These are phyloP conservation scores for Aurifilum marmelostoma DNA, from an alignment of 2,329 filamentous ascomycete genomes.

Conservation along the genomic window DNA sequence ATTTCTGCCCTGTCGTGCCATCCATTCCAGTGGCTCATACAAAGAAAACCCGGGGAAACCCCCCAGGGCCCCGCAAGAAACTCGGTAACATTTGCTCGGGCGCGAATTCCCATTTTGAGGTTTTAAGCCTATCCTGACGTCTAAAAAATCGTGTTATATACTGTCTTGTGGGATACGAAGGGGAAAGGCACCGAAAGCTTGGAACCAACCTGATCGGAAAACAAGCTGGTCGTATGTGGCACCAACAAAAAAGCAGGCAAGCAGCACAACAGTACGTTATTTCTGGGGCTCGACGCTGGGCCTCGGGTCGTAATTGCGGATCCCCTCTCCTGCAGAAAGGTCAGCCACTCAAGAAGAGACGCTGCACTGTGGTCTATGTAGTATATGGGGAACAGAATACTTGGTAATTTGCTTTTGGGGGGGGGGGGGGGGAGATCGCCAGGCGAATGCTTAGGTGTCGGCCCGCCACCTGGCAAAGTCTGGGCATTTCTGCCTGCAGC, in stretches of 20 bases:
- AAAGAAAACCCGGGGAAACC: background rate
- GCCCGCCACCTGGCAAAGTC: background rate
- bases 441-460: background rate
- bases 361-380: background rate
- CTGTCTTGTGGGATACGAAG: background rate
- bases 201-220: background rate
- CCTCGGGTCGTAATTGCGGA: background rate
- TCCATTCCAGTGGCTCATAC: background rate
- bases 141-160: constrained; percentile 5
- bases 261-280: background rate
- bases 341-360: background rate
- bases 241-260: background rate
- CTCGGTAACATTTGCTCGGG: too few relatives aligned
- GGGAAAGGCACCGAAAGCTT: background rate
- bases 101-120: background rate
- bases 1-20: background rate
- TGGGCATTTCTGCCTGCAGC: too few relatives aligned
- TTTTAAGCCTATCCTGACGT: background rate
- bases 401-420: background rate
- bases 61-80: background rate
- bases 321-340: background rate
- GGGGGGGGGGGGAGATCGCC: too few relatives aligned
- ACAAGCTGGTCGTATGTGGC: background rate
- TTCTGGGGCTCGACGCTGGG: background rate
- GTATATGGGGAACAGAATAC: background rate